Evolutionary conservation across 768 basidiomycete genomes (phyloP).

Genomic region (Lentinula raphanica): DNA sequence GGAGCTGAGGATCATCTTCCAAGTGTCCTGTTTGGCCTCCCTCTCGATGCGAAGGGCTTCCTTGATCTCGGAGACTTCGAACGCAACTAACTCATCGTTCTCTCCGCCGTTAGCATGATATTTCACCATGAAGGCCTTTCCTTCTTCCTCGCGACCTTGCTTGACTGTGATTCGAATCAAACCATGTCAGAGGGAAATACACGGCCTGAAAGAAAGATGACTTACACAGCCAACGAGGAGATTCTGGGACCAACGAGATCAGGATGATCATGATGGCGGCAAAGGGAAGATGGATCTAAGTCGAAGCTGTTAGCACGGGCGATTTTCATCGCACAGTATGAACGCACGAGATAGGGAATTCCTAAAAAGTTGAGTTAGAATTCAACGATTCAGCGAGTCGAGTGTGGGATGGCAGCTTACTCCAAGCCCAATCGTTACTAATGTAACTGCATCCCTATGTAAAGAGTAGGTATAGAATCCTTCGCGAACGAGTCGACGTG

Average conservation of each 20-base stretch:
- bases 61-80: constrained; percentile 3
- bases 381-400: background rate
- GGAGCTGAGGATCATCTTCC: constrained; percentile 1
- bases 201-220: background rate
- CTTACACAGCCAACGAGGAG: constrained; percentile 6
- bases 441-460: constrained; percentile 5
- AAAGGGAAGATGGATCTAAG: constrained; percentile 2
- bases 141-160: background rate
- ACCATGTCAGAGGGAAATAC: background rate
- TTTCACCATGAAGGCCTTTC: background rate
- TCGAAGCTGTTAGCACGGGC: background rate
- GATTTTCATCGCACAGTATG: background rate
- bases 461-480: background rate
- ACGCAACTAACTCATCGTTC: constrained; percentile 6
- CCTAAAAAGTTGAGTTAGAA: background rate
- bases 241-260: constrained; percentile 6
- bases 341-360: constrained; percentile 6
- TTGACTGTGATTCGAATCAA: background rate
- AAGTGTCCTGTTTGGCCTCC: constrained; percentile 7
- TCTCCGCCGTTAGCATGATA: constrained; percentile 6
- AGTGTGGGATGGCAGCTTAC: background rate
- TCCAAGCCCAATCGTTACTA: constrained; percentile 4
- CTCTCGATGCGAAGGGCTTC: background rate
- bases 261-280: constrained; percentile 4
- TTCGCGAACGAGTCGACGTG: background rate